Evolutionary conservation across 352 stramenopile species (phyloP), one percentile per base, ranked within the genome.

Genomic region (Globisporangium spinosum): DNA sequence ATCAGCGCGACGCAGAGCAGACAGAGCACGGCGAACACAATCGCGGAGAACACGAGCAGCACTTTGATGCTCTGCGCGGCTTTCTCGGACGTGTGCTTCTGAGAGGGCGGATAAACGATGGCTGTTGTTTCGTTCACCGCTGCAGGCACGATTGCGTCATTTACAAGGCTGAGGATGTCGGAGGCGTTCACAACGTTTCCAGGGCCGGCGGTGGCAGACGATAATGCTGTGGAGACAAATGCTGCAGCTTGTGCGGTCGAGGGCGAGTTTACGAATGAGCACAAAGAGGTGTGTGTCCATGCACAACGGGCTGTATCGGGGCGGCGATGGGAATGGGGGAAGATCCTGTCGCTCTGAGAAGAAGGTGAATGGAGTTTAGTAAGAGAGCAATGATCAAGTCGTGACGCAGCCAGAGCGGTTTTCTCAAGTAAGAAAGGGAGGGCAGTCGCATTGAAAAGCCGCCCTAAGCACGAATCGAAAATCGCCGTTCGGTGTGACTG

Each of bases 1-100:
- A 83, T 59, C 12, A 87, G 53, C 0, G 49, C 61, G 6, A 72
- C 49, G 23, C 75, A 80, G n/a, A 84, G 67, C 59, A 79, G 7
- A 57, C 70, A 79, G 72, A 83, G 79, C 2, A 79, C 71, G 9
- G 40, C 29, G 51, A 75, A 67, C 20, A 38, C 54, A 8, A 73
- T 17, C n/a, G 70, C 40, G 17, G 61, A 15, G 35, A 54, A 58
- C 22, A 66, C 10, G 35, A 43, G 35, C 35, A 43, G 35, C 35
- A 43, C 35, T 43, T 5, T 43, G 35, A 43, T 20, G 17, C 22
- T 59, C n/a, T 66, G 58, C 34, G 58, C 61, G 0, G 29, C 60
- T 58, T 58, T 58, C 15, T 32, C 23, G 22, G 49, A 55, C 58
- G 45, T 43, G 35, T 43, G 35, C 15, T 43, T 10, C 35, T 43